Evolutionary conservation across 73 alveolate genomes (phyloP).

Genomic region (Diophrys sp.): DNA sequence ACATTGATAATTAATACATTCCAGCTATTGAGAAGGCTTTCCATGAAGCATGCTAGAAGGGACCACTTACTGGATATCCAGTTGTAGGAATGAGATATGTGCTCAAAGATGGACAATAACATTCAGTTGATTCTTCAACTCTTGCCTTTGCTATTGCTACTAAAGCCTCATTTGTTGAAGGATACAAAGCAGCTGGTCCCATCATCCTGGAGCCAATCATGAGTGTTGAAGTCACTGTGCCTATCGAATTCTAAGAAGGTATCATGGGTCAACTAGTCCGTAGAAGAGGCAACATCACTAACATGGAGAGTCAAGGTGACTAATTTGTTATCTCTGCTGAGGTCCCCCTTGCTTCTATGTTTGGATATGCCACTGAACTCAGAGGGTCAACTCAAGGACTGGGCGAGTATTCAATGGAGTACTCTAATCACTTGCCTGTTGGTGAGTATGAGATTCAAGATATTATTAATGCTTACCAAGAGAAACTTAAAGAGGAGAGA

Average conservation of each 20-base stretch:
- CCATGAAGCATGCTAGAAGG: constrained; percentile 78
- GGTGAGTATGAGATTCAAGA: constrained; percentile 63
- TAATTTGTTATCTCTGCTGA: constrained; percentile 70
- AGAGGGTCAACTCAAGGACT: constrained; percentile 93
- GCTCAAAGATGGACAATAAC: constrained; percentile 89
- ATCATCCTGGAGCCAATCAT: constrained; percentile 89
- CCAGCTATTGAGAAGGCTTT: constrained; percentile 91
- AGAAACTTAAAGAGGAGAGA: constrained; percentile 50
- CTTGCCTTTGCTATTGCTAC: constrained; percentile 89
- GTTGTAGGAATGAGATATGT: constrained; percentile 76
- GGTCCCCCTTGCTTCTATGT: constrained; percentile 82
- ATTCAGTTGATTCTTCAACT: constrained; percentile 89
- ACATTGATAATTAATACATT: constrained; percentile 80
- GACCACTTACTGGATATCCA: constrained; percentile 89
- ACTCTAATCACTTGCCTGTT: constrained; percentile 74
- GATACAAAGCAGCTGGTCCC: constrained; percentile 81
- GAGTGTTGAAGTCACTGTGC: constrained; percentile 82
- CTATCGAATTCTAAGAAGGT: constrained; percentile 62
- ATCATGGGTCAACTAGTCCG: constrained; percentile 67
- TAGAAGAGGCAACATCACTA: constrained; percentile 82
- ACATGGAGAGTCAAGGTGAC: constrained; percentile 69
- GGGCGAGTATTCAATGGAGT: constrained; percentile 96
- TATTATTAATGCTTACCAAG: constrained; percentile 46
- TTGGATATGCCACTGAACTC: constrained; percentile 93
- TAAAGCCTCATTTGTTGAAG: constrained; percentile 75